Base-by-base conservation (phyloP, 2,329 filamentous ascomycete species). In the Alternaria sp. region DNA sequence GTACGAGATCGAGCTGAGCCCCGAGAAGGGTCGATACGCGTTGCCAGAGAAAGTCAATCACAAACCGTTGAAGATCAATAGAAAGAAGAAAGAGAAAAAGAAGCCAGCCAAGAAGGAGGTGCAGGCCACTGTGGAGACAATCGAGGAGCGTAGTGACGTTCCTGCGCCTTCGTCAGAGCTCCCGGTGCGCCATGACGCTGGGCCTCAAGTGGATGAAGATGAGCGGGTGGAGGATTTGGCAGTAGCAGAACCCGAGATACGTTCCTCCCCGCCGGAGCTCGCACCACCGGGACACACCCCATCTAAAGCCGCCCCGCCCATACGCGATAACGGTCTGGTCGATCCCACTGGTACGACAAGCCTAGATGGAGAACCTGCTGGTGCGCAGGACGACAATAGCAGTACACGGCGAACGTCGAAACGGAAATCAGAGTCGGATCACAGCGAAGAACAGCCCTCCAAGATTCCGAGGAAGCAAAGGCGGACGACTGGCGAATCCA, bases 1-100 rank as follows among this genome's bases (percentile, higher is more conserved):
- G 1, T 76, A 67, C 44, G 70, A 72, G 4, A 47, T 75, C 7
- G 61, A 68, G 5, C 28, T 65, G 2, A 75, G 72, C 19, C 73
- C 73, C 0, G 69, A 72, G 43, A 74, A 72, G 19, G 51, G 23
- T 5, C 13, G n/a, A 2, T 62, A 61, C 26, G 63, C 52, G 32
- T 44, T 67, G 12, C 58, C 62, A 0, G 44, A 62, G 10, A 64
- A 23, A 13, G 62, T 68, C 19, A 67, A 66, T 17, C 62, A 47
- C 6, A 63, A 58, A 21, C 58, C 64, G 6, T 32, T 64, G 11
- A 69, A 65, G 58, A 59, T 62, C 15, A 6, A 50, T 6, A 55
- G 13, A 5, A 69, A 62, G 44, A 66, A 58, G 49, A 46, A 21
- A 30, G 57, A 44, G 19, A 52, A 47, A 23, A 19, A 30, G 30